Evolutionary conservation across 2,329 filamentous ascomycete species (phyloP), one percentile per base, ranked within the genome.

Genomic region (Fusarium albidum): DNA sequence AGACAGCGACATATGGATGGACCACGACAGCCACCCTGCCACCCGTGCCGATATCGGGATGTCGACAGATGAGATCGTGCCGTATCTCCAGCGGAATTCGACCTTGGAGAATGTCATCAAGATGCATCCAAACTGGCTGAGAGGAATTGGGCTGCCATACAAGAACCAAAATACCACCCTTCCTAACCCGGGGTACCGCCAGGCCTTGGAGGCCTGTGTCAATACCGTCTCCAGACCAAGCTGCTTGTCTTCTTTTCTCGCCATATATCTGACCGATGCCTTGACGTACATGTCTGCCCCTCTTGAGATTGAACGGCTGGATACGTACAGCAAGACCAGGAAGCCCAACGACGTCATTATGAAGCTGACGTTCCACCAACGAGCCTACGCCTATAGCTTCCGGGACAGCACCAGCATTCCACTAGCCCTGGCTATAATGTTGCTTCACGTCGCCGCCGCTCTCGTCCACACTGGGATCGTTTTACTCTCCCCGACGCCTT

Each of bases 1-100:
- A 3, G 31, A 46, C 4, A 42, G 42, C n/a, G 35, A 47, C 3
- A 12, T 27, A n/a, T 52, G 42, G 49, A 38, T 52, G n/a, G n/a
- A n/a, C 13, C 14, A 12, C 11, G 15, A 39, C 10, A 32, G 26
- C 26, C 10, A 15, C 6, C 39, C 39, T 12, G 39, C 39, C 11
- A 14, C 12, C 3, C 26, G 11, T 3, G 27, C 25, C 5, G 27
- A 49, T 4, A 12, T 49, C 4, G 46, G 37, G 8, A 18, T 42
- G 11, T 21, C 37, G n/a, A 17, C 32, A 12, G 9, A 21, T 12
- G 10, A 31, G 13, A 9, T 35, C 14, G 15, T 27, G n/a, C 13
- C 14, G 11, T 52, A 47, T n/a, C 9, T 47, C 12, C 25, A 25
- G 2, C 12, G 28, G 10, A 42, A 25, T 1, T 49, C 51, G 3